phyloP scores from a whole-genome alignment of 345 rosid genomes.

The Reutealis trisperma region DNA sequence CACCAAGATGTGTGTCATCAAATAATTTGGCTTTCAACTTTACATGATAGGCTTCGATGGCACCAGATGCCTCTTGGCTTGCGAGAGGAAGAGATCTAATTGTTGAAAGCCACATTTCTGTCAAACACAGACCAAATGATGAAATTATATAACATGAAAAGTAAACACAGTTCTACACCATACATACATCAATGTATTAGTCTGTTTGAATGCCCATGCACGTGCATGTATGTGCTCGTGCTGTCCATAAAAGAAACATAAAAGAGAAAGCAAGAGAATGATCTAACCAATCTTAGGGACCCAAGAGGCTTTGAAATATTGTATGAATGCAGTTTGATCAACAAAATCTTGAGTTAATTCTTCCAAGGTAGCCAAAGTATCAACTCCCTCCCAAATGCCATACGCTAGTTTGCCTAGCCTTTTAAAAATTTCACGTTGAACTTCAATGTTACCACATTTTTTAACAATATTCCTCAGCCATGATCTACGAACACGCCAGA shows the following conservation, averaged over 20 bases:
- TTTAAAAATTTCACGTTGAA: constrained; percentile 76
- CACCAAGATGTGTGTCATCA: constrained; percentile 93
- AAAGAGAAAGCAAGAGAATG: constrained; percentile 16
- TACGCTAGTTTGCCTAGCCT: constrained; percentile 68
- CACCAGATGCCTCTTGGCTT: constrained; percentile 95
- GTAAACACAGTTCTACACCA: background rate
- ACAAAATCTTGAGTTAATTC: constrained; percentile 69
- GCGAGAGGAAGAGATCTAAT: constrained; percentile 85
- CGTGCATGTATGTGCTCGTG: background rate
- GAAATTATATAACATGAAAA: background rate
- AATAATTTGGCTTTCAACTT: constrained; percentile 81
- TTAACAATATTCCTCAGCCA: constrained; percentile 86
- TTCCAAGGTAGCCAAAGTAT: constrained; percentile 56
- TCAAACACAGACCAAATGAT: constrained; percentile 8
- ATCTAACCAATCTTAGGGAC: constrained; percentile 86
- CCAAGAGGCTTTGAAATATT: constrained; percentile 81
- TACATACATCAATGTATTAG: background rate
- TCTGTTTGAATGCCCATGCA: background rate
- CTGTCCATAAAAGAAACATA: background rate
- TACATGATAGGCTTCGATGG: constrained; percentile 93
- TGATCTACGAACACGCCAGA: constrained; percentile 92
- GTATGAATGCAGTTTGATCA: constrained; percentile 75
- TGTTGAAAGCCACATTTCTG: constrained; percentile 96
- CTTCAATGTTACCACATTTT: constrained; percentile 67
- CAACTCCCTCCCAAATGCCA: constrained; percentile 63